These are phyloP conservation scores for Penicillium concentricum DNA, from an alignment of 2,329 filamentous ascomycete species.

Conservation along the genomic window DNA sequence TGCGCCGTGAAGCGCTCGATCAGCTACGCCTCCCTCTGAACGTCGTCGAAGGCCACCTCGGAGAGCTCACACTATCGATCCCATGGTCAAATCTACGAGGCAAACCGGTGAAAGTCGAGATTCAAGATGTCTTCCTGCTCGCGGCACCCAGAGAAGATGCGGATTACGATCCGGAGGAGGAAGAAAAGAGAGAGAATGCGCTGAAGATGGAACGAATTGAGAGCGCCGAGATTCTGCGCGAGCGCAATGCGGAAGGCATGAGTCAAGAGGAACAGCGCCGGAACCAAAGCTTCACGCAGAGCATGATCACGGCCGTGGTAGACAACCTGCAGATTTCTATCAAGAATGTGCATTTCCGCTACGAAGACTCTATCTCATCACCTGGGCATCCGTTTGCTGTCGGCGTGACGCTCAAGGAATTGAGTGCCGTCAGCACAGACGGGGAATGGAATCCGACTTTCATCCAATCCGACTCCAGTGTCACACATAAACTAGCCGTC, in stretches of 20 bases:
- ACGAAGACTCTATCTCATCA: slow-evolving; percentile 94
- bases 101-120: slow-evolving; percentile 89
- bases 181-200: slow-evolving; percentile 79
- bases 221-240: slow-evolving; percentile 90
- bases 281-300: slow-evolving; percentile 96
- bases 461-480: slow-evolving; percentile 78
- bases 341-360: slow-evolving; percentile 97
- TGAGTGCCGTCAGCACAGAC: slow-evolving; percentile 95
- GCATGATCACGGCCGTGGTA: slow-evolving; percentile 91
- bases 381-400: slow-evolving; percentile 93
- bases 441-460: slow-evolving; percentile 94
- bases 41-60: slow-evolving; percentile 91
- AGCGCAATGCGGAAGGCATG: slow-evolving; percentile 87
- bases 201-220: slow-evolving; percentile 99
- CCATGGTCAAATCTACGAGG: slow-evolving; percentile 97
- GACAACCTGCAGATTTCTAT: slow-evolving; percentile 97
- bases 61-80: slow-evolving; percentile 85
- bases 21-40: slow-evolving; percentile 96
- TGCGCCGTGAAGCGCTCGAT: slow-evolving; percentile 91
- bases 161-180: slow-evolving; percentile 88
- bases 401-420: slow-evolving; percentile 88
- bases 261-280: slow-evolving; percentile 94
- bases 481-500: slow-evolving; percentile 90
- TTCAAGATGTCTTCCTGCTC: slow-evolving; percentile 94
- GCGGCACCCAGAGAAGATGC: slow-evolving; percentile 95